Evolutionary conservation across 495 filamentous ascomycete species (phyloP).

Genomic region (Staphylotrichum tortipilum): DNA sequence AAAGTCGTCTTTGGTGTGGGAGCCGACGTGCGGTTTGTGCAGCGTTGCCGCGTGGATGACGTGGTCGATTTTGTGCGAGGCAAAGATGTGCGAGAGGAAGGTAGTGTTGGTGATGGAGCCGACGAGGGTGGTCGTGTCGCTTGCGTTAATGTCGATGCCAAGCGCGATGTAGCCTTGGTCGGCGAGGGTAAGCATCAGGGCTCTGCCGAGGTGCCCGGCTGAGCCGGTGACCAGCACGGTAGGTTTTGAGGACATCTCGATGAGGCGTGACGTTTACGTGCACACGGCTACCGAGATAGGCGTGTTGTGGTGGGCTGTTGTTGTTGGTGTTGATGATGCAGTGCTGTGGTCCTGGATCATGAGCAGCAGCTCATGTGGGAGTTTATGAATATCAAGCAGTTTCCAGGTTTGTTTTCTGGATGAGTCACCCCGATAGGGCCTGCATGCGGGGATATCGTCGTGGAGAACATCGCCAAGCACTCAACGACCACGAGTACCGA

Average conservation of each 20-base stretch:
- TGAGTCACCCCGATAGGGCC: no score
- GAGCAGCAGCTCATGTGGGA: no score
- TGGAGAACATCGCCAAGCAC: no score
- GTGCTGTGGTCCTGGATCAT: no score
- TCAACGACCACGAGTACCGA: no score
- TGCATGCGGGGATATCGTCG: no score
- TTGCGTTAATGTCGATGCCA: constrained; percentile 23
- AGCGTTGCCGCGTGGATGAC: constrained; percentile 27
- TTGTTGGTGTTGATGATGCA: no score
- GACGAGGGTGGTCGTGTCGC: constrained; percentile 14
- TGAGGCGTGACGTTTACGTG: no score
- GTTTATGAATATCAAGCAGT: no score
- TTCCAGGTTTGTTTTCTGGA: no score
- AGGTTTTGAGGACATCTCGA: constrained; percentile 3
- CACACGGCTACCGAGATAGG: no score
- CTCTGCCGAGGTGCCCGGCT: constrained; percentile 24
- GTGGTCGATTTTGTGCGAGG: constrained; percentile 8
- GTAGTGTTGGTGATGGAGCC: constrained; percentile 16
- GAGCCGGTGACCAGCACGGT: constrained; percentile 27
- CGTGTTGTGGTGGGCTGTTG: no score
- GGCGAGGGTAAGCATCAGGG: constrained; percentile 22
- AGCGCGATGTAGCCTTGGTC: constrained; percentile 17
- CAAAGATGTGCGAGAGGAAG: constrained; percentile 15
- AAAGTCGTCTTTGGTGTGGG: constrained; percentile 22
- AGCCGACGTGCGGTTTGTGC: constrained; percentile 24